Evolutionary conservation across 176 grass and related monocot genomes (phyloP).

Genomic region (Carex kokanica): DNA sequence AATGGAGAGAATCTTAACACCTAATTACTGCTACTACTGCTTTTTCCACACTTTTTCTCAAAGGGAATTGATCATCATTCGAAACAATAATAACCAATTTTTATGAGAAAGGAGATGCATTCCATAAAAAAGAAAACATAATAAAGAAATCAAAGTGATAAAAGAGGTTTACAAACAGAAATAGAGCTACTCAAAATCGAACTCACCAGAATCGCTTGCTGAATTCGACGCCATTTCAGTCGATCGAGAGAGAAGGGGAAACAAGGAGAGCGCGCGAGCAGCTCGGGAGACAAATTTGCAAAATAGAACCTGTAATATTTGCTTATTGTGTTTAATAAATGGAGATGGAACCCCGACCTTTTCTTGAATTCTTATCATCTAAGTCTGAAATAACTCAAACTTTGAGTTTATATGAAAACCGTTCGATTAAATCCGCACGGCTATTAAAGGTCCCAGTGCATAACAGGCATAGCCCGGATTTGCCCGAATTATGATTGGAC

Average conservation of each 20-base stretch:
- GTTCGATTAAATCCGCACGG: too few relatives aligned
- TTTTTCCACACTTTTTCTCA: background rate
- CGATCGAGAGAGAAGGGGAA: background rate
- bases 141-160: background rate
- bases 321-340: background rate
- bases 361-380: too few relatives aligned
- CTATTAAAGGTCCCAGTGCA: too few relatives aligned
- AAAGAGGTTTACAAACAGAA: background rate
- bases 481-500: too few relatives aligned
- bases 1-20: background rate
- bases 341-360: background rate
- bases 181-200: background rate
- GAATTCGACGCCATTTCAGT: conserved; percentile 19
- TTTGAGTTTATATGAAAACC: too few relatives aligned
- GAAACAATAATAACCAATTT: background rate
- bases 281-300: conserved; percentile 8
- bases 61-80: background rate
- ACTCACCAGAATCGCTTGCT: conserved; percentile 7
- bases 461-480: too few relatives aligned
- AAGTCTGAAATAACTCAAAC: too few relatives aligned
- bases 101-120: background rate
- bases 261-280: background rate
- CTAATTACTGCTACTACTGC: background rate
- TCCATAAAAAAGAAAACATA: background rate
- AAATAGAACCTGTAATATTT: background rate